These are phyloP conservation scores for Malassezia obtusa DNA, from an alignment of 1,284 basidiomycete species.

Conservation along the genomic window DNA sequence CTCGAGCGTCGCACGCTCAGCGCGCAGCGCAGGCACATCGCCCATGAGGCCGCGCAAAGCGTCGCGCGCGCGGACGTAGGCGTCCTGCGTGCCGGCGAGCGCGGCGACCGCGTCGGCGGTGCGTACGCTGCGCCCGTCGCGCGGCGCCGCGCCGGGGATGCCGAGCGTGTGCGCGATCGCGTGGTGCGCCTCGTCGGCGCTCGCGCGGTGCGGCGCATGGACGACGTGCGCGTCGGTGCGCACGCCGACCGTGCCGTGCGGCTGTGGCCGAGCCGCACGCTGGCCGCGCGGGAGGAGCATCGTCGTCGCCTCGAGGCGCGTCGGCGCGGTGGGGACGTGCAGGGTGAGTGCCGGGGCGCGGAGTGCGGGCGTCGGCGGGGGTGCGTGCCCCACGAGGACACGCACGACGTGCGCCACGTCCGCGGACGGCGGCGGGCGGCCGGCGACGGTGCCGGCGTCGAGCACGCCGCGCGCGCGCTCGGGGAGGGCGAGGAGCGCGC, in stretches of 20 bases:
- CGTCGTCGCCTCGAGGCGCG: slow-evolving; percentile 3
- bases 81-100: neutral
- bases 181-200: neutral
- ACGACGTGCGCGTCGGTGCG: neutral
- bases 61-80: neutral
- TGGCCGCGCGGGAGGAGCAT: slow-evolving; percentile 2
- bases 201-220: neutral
- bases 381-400: neutral
- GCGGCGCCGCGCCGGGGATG: neutral
- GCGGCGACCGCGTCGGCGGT: neutral
- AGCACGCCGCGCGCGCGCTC: slow-evolving; percentile 8
- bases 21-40: neutral
- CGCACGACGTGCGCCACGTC: slow-evolving; percentile 5
- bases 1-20: neutral
- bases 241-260: neutral
- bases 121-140: neutral
- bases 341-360: neutral
- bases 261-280: neutral
- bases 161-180: neutral
- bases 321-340: neutral
- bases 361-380: too few species aligned
- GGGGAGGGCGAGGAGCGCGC: neutral
- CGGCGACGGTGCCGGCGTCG: neutral
- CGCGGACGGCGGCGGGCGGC: neutral
- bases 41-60: neutral